Evolutionary conservation across 257 asterid species (phyloP), one percentile per base, ranked within the genome.

Genomic region (Apocynum venetum): DNA sequence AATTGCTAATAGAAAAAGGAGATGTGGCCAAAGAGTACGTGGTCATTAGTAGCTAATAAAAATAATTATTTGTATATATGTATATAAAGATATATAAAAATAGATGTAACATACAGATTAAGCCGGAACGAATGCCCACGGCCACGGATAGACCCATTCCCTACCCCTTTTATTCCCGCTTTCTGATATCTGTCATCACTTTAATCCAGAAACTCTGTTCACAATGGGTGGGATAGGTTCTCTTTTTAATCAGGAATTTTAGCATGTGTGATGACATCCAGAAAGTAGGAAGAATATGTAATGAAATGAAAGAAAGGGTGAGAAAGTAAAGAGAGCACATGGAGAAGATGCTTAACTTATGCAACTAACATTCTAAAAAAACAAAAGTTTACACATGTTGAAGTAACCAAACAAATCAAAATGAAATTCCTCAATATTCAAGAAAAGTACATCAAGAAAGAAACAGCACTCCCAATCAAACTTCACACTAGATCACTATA

Each of bases 401-500:
- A 8, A 43, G 36, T 6, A 43, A 43, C 25, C 47, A 55, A 77
- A 68, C 13, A 72, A 40, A 19, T 44, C 53, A 63, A 71, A 44
- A 8, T 51, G n/a, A 48, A 51, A 51, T 36, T 31, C 64, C 68
- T 46, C 44, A 61, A 38, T 17, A 63, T 63, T 4, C 35, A 41
- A 71, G 51, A 19, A 52, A 11, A 17, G 31, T 8, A 48, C 60
- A 79, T 10, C 3, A 10, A 56, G n/a, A 61, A 48, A 46, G 40
- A 63, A 12, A 78, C 72, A 48, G 9, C 55, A 70, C 77, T 59
- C 81, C 71, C 38, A 35, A 64, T 13, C 53, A 72, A 74, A 31
- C 38, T 38, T 76, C 79, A 79, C 79, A 79, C 76, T 66, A 55
- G 40, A 67, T 52, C 49, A 79, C 43, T 53, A 52, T 79, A 79